Base-by-base conservation (phyloP, 1,284 basidiomycete genomes). In the Sanghuangporus sanghuang region DNA sequence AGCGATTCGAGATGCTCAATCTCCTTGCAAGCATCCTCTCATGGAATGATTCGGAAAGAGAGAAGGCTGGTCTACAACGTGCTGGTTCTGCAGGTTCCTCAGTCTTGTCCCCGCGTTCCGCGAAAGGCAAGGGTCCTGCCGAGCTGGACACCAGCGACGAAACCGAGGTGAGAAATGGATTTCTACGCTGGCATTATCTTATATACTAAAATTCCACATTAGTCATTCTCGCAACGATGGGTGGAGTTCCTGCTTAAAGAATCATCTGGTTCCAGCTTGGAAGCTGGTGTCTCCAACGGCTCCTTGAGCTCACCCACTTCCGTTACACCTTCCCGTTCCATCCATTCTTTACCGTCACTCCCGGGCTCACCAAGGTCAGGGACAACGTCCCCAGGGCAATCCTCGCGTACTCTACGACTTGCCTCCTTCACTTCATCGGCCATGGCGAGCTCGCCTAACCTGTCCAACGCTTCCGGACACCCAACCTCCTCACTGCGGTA, bases 1-100 rank as follows among this genome's bases (percentile, higher is more conserved):
- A 99, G 74, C 86, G 96, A 6, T 99, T 96, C 74, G 97, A 99
- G 77, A 98, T 99, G 89, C 84, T 99, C 11, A 82, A 85, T 1
- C 80, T 99, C 0, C 84, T 99, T 5, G 84, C 92, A 1, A 92
- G 93, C 4, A 90, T 99, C 57, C 81, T 99, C 12, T 86, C 85
- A 3, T 99, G 97, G 96, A 82, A 83, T 54, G 96, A 98, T 66
- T 78, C 82, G 46, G 95, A 99, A 76, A 85, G 93, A 39, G 94
- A 95, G 73, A 90, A 87, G 66, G 96, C 96, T 0, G 96, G 96
- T 0, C 75, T 98, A 56, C 92, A 93, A 74, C 82, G 90, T 12
- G 75, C 76, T 8, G 77, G 76, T 6, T 64, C 71, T 18, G 64
- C 71, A 12, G 52, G 39, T 12, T 60, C 57, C 55, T 64, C 54